These are phyloP conservation scores for Russula virescens DNA, from an alignment of 768 basidiomycete genomes.

Conservation along the genomic window DNA sequence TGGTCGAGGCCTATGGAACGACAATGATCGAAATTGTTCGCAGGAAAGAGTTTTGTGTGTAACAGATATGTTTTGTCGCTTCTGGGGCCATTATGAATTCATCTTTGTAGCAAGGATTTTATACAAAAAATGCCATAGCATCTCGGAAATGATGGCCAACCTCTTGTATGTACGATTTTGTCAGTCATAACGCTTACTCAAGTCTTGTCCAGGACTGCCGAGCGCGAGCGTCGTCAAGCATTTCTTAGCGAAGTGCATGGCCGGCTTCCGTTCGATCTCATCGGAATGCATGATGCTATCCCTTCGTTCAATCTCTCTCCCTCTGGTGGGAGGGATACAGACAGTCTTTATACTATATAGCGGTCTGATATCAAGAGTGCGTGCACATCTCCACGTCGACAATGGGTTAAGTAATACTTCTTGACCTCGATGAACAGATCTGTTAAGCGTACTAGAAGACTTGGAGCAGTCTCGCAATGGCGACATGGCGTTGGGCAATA, in stretches of 20 bases:
- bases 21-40: conserved; percentile 87
- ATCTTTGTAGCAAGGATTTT: conserved; percentile 63
- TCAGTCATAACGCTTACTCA: not conserved
- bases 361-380: conserved; percentile 66
- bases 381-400: conserved; percentile 22
- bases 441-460: conserved; percentile 57
- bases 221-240: conserved; percentile 73
- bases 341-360: conserved; percentile 52
- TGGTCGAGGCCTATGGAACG: conserved; percentile 88
- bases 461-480: conserved; percentile 49
- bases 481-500: conserved; percentile 42
- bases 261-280: conserved; percentile 79
- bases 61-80: not conserved
- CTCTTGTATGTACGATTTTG: conserved; percentile 48
- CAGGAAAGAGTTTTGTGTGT: conserved; percentile 79
- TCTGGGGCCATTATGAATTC: not conserved
- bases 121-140: conserved; percentile 67
- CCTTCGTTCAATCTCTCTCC: conserved; percentile 75
- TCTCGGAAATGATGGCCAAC: conserved; percentile 82
- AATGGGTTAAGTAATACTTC: not conserved
- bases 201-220: conserved; percentile 47
- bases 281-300: conserved; percentile 72
- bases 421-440: conserved; percentile 35
- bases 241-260: conserved; percentile 81
- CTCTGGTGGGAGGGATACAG: conserved; percentile 49